phyloP scores from a whole-genome alignment of 164 flowering plant species.

The Nelumbo lutea region DNA sequence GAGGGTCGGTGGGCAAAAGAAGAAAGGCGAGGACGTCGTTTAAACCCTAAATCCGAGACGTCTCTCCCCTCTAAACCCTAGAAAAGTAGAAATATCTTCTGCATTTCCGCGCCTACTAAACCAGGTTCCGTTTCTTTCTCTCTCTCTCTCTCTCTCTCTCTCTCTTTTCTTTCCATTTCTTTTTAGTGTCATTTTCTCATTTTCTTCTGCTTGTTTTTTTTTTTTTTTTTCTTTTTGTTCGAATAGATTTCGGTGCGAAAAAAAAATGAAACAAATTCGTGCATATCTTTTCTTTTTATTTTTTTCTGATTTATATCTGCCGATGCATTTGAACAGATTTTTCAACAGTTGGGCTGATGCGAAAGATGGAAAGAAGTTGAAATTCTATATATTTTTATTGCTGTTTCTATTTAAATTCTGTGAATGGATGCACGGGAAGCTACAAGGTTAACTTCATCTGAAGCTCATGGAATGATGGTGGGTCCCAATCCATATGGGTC shows the following conservation, averaged over 20 bases:
- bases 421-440: conserved; percentile 39
- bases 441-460: conserved; percentile 8
- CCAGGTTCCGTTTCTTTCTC: no score
- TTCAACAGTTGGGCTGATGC: background rate
- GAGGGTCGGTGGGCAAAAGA: background rate
- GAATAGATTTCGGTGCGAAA: background rate
- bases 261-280: background rate
- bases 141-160: background rate
- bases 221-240: background rate
- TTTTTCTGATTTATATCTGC: no score
- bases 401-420: background rate
- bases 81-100: no score
- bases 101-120: no score
- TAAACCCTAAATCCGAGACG: background rate
- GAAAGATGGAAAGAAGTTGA: background rate
- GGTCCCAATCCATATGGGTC: conserved; percentile 18
- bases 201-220: no score
- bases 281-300: background rate
- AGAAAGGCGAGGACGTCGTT: background rate
- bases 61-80: no score
- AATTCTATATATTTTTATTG: no score
- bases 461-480: conserved; percentile 21
- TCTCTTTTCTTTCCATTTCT: background rate
- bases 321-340: background rate
- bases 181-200: no score